These are phyloP conservation scores for Andrographis paniculata DNA, from an alignment of 305 asterid genomes.

Conservation along the genomic window DNA sequence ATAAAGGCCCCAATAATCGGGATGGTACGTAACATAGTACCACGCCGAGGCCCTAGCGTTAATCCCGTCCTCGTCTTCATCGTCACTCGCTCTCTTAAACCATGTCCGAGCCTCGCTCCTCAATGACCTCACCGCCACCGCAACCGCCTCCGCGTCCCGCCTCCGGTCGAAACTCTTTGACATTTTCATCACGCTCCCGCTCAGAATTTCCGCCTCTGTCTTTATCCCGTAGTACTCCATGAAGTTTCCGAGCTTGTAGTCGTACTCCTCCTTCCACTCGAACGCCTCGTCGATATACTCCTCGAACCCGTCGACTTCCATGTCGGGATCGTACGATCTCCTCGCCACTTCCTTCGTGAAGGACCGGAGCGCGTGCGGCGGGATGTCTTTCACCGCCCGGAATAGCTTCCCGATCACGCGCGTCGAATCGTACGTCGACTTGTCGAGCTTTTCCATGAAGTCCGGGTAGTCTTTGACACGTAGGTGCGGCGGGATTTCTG, in stretches of 20 bases:
- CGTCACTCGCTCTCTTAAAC: conserved; percentile 53
- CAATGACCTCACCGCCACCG: conserved; percentile 56
- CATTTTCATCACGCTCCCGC: conserved; percentile 68
- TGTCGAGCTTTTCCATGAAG: conserved; percentile 92
- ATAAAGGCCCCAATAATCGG: conserved; percentile 58
- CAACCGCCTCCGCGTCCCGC: conserved; percentile 65
- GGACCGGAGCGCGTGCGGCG: conserved; percentile 23
- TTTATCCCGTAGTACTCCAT: conserved; percentile 83
- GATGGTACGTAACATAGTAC: conserved; percentile 83
- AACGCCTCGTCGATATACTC: conserved; percentile 58
- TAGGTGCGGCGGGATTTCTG: conserved; percentile 59
- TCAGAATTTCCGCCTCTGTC: conserved; percentile 77
- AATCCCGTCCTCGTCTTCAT: conserved; percentile 32
- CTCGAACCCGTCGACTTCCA: conserved; percentile 60
- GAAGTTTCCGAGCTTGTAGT: conserved; percentile 68
- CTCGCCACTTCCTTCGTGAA: conserved; percentile 62
- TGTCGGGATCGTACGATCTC: conserved; percentile 46
- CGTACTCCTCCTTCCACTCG: conserved; percentile 57
- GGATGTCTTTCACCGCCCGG: conserved; percentile 51
- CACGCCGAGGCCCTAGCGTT: conserved; percentile 90
- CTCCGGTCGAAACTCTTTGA: conserved; percentile 67
- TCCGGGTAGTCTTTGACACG: conserved; percentile 84
- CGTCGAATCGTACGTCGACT: conserved; percentile 38
- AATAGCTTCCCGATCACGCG: conserved; percentile 76
- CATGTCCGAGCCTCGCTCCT: conserved; percentile 69